Percentiles rank a stretch among this genome's conserved stretches.
Conservation (phyloP, 148 eudicot genomes). For the Selenicereus undatus region DNA sequence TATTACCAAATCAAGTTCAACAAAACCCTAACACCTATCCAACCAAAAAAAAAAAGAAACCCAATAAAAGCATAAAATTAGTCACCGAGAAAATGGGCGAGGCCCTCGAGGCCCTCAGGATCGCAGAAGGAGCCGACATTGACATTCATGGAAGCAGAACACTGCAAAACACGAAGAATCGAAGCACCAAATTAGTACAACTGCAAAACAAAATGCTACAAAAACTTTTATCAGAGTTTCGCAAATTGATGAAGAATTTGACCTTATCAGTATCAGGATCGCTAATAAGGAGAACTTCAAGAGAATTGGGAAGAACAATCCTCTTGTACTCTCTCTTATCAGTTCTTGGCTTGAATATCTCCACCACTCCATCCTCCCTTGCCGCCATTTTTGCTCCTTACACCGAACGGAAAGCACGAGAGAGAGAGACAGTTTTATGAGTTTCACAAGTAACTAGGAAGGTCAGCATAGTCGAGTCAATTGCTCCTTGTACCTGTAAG, state of each 20-base stretch:
- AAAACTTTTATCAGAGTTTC: background rate
- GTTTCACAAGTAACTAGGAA: background rate
- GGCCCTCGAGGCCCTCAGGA: conserved; percentile 86
- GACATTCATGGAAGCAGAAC: conserved; percentile 89
- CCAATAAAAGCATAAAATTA: background rate
- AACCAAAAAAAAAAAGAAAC: conserved; percentile 9
- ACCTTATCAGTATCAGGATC: conserved; percentile 95
- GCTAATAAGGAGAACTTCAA: conserved; percentile 68
- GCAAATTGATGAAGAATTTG: background rate
- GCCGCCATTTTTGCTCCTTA: conserved; percentile 32
- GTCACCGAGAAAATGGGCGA: conserved; percentile 90
- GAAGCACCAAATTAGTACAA: background rate
- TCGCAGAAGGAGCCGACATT: conserved; percentile 80
- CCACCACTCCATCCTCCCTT: conserved; percentile 22
- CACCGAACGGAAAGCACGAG: background rate
- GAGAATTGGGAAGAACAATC: conserved; percentile 54
- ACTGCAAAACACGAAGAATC: conserved; percentile 33
- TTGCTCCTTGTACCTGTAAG: too few species aligned
- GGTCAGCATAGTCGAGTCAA: background rate
- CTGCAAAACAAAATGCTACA: background rate
- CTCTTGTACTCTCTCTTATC: conserved; percentile 69
- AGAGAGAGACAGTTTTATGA: background rate
- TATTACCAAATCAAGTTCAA: background rate
- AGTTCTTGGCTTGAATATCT: conserved; percentile 54
- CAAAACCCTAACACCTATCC: background rate